Evolutionary conservation across 164 flowering plant genomes (phyloP).

Genomic region (Macadamia integrifolia): DNA sequence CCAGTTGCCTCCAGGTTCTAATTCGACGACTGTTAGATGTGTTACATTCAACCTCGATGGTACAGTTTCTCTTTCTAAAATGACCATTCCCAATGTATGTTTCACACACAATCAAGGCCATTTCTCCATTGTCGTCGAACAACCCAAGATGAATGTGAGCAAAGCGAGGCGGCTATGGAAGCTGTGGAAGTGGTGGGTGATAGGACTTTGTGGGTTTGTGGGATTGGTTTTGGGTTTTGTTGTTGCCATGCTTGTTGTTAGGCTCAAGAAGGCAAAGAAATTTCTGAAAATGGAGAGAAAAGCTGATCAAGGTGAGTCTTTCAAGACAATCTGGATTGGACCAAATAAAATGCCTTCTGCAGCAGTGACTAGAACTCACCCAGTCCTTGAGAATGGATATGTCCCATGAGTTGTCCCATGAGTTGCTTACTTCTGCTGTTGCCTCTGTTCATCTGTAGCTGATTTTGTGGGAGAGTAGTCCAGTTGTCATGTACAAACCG

Average conservation of each 20-base stretch:
- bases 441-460: no score
- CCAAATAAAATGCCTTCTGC: constrained; percentile 64
- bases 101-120: constrained; percentile 29
- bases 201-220: constrained; percentile 32
- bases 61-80: constrained; percentile 22
- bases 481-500: no score
- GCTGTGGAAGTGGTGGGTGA: constrained; percentile 35
- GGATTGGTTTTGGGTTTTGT: constrained; percentile 32
- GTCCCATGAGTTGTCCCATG: constrained; percentile 24
- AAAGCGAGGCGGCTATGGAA: constrained; percentile 20
- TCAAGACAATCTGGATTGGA: constrained; percentile 50
- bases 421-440: no score
- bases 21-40: constrained; percentile 28
- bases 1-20: constrained; percentile 1
- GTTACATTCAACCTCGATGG: constrained; percentile 43
- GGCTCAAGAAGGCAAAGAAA: constrained; percentile 28
- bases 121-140: constrained; percentile 19
- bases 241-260: constrained; percentile 16
- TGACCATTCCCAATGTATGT: constrained; percentile 29
- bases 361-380: constrained; percentile 51
- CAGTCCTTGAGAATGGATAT: constrained; percentile 41
- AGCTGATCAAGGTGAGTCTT: constrained; percentile 43
- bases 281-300: constrained; percentile 43
- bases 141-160: constrained; percentile 6
- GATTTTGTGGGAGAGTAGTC: no score